Evolutionary conservation across 2,329 filamentous ascomycete genomes (phyloP), one percentile per base, ranked within the genome.

Genomic region (Fusarium newnesense): DNA sequence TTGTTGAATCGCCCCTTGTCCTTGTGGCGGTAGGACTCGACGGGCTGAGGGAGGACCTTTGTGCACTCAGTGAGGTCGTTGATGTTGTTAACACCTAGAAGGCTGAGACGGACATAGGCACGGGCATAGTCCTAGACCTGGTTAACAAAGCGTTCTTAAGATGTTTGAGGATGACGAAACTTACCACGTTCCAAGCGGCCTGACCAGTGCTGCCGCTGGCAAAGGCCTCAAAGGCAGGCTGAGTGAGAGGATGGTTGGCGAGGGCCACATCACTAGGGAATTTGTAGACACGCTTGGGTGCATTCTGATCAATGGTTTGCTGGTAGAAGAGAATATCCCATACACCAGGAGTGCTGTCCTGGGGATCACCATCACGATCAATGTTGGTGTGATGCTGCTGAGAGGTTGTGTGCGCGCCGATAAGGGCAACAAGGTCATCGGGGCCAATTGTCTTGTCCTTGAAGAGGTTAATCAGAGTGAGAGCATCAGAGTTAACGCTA

Each of bases 71-170:
- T 86, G 47, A 90, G 79, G 28, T 81, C 78, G 77, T 89, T 89
- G 78, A 90, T 86, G 75, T 89, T 88, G 74, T 87, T 83, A 19
- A 89, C 87, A 7, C 88, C 88, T 16, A 90, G 84, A 6, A 90
- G 79, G 37, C 84, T 87, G 42, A 90, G 81, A 28, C 87, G 86
- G 49, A 88, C 82, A 72, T 89, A 89, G 18, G 86, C 87, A 40
- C 82, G 81, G 4, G 87, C 83, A 61, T 87, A 90, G 49, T 85
- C 87, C 83, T 30, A 30, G 28, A 30, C 10, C 28, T 7, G 0
- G 65, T 76, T 49, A 76, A 64, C 24, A 10, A 0, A 16, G 7
- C 26, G n/a, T 40, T 11, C 4, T 39, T 13, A 2, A 16, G 16
- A 16, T 24, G 16, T 18, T 16, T 21, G 13, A 30, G 19, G 44